Evolutionary conservation across 2,329 filamentous ascomycete species (phyloP).

Genomic region (Aspergillus vadensis): DNA sequence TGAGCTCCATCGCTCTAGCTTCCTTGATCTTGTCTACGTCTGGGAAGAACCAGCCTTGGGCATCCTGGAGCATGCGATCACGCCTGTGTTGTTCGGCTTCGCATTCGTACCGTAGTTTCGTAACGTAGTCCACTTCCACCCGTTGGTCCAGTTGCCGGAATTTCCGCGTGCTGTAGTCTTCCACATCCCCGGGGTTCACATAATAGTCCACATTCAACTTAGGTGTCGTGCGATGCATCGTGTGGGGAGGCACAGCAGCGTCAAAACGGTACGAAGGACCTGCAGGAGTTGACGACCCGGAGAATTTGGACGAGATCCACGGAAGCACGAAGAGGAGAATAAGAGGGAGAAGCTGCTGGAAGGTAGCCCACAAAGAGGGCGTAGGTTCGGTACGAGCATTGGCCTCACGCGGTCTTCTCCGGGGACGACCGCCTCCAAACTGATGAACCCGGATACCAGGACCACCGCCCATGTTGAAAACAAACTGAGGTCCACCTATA

Average conservation of each 20-base stretch:
- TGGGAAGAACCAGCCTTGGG: constrained; percentile 83
- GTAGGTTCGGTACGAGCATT: constrained; percentile 56
- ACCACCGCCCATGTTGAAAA: constrained; percentile 91
- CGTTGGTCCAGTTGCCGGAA: constrained; percentile 73
- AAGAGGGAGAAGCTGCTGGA: constrained; percentile 78
- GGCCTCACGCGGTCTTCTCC: constrained; percentile 71
- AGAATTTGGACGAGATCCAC: constrained; percentile 77
- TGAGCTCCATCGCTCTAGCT: constrained; percentile 64
- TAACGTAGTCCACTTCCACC: constrained; percentile 74
- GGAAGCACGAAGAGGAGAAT: constrained; percentile 86
- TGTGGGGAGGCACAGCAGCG: constrained; percentile 68
- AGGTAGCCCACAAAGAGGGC: constrained; percentile 57
- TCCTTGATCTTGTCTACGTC: constrained; percentile 77
- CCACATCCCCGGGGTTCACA: constrained; percentile 76
- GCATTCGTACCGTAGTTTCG: constrained; percentile 69
- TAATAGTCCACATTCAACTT: constrained; percentile 79
- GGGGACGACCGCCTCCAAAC: constrained; percentile 79
- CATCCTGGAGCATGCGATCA: constrained; percentile 71
- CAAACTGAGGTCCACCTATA: constrained; percentile 74
- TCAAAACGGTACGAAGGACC: constrained; percentile 79
- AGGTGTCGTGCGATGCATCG: constrained; percentile 69
- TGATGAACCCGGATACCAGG: constrained; percentile 93
- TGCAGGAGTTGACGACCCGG: constrained; percentile 54
- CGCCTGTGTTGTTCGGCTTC: constrained; percentile 69
- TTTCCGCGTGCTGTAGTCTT: constrained; percentile 68